Evolutionary conservation across 2,329 filamentous ascomycete genomes (phyloP).

Genomic region (Penicillium frequentans): DNA sequence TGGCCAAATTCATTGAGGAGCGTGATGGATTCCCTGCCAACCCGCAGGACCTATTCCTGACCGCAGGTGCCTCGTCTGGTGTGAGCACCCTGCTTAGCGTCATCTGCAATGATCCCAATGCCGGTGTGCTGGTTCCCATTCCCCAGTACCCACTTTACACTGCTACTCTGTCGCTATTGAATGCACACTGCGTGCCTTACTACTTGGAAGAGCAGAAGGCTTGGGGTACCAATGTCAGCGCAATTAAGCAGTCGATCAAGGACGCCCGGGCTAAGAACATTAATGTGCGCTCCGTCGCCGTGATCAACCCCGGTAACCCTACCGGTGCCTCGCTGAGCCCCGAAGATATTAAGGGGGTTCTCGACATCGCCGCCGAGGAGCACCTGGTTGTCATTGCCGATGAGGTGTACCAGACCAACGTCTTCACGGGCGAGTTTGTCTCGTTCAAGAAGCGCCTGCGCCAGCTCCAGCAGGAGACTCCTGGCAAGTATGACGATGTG

Average conservation of each 20-base stretch:
- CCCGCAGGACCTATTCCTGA: conserved; percentile 82
- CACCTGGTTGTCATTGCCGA: conserved; percentile 89
- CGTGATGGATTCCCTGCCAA: conserved; percentile 87
- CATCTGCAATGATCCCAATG: conserved; percentile 74
- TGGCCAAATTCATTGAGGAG: conserved; percentile 89
- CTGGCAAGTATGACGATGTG: conserved; percentile 76
- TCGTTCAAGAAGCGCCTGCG: conserved; percentile 92
- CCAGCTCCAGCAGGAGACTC: conserved; percentile 69
- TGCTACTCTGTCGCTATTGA: conserved; percentile 80
- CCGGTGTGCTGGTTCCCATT: conserved; percentile 89
- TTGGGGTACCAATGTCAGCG: conserved; percentile 85
- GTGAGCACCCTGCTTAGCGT: conserved; percentile 92
- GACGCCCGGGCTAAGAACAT: conserved; percentile 74
- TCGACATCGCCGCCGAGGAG: conserved; percentile 82
- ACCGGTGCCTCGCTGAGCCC: conserved; percentile 83
- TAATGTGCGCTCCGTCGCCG: conserved; percentile 88
- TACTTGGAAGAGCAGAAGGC: conserved; percentile 81
- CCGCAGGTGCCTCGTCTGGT: conserved; percentile 85
- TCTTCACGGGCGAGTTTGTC: conserved; percentile 90
- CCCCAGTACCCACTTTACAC: conserved; percentile 98
- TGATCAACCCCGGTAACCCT: conserved; percentile 98
- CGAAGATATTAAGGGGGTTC: conserved; percentile 77
- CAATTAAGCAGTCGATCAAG: conserved; percentile 71
- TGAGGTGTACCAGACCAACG: conserved; percentile 99
- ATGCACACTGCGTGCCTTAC: conserved; percentile 88